Percentiles rank a stretch among this genome's conserved stretches.
These are phyloP conservation scores for Russula sp. DNA, from an alignment of 768 basidiomycete genomes.

Conservation along the genomic window DNA sequence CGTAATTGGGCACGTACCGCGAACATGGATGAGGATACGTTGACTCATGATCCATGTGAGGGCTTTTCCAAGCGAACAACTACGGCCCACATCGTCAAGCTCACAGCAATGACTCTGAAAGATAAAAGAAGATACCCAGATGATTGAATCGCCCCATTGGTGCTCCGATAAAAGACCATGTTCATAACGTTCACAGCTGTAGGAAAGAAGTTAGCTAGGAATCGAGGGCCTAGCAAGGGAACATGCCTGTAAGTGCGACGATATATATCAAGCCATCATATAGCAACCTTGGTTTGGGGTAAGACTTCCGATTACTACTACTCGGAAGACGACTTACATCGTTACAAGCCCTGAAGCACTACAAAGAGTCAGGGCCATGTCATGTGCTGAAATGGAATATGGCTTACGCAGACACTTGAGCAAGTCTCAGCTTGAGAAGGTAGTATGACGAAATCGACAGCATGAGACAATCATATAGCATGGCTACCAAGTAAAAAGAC, in stretches of 20 bases:
- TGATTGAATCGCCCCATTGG: neutral
- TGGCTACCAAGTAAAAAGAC: neutral
- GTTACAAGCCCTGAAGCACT: neutral
- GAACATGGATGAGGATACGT: neutral
- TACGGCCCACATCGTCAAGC: neutral
- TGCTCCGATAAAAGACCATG: neutral
- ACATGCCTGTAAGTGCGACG: neutral
- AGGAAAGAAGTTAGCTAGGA: neutral
- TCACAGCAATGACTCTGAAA: neutral
- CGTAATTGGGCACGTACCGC: neutral
- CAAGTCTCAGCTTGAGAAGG: neutral
- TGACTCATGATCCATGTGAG: neutral
- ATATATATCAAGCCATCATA: neutral
- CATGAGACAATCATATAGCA: neutral
- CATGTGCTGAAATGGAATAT: neutral
- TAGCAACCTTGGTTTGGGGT: neutral
- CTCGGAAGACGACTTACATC: neutral
- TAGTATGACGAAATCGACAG: neutral
- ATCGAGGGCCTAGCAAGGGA: neutral
- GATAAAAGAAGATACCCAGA: neutral
- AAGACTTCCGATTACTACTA: neutral
- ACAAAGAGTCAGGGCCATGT: neutral
- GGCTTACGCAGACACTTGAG: neutral
- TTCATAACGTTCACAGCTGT: neutral
- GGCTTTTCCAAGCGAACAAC: neutral